phyloP scores from a whole-genome alignment of 768 basidiomycete species.

The Butyriboletus loyo region DNA sequence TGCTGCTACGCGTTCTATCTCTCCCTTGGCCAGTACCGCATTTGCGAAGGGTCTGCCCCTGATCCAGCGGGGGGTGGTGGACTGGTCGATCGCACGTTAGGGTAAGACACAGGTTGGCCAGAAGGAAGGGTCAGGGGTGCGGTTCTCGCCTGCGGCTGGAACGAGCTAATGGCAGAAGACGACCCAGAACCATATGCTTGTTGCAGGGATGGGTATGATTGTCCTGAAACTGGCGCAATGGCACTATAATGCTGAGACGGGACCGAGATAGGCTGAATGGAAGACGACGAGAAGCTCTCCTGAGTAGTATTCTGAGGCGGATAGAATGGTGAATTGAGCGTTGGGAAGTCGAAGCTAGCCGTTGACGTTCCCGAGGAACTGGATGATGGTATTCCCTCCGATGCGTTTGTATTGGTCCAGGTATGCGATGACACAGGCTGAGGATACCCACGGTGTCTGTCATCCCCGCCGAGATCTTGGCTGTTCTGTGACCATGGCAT shows the following conservation, averaged over 20 bases:
- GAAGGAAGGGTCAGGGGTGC: conserved; percentile 14
- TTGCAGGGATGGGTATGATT: conserved; percentile 29
- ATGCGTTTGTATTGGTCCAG: conserved; percentile 20
- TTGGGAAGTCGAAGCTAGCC: conserved; percentile 42
- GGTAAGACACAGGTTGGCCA: conserved; percentile 26
- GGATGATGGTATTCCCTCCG: conserved; percentile 24
- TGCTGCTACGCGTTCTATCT: conserved; percentile 11
- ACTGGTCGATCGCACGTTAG: conserved; percentile 22
- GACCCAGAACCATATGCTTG: conserved; percentile 21
- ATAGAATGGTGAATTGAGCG: conserved; percentile 57
- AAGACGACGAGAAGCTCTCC: conserved; percentile 29
- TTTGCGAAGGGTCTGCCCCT: conserved; percentile 25
- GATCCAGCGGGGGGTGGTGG: conserved; percentile 29
- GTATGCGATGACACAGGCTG: conserved; percentile 23
- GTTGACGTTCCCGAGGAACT: conserved; percentile 21
- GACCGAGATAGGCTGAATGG: conserved; percentile 32
- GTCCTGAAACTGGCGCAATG: conserved; percentile 21
- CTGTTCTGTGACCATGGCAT: conserved; percentile 26
- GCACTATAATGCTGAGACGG: conserved; percentile 30
- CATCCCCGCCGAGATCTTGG: conserved; percentile 23
- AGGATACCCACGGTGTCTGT: conserved; percentile 31
- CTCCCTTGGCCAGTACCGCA: conserved; percentile 27
- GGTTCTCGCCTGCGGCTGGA: conserved; percentile 27
- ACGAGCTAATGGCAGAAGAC: conserved; percentile 15
- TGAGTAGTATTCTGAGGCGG: conserved; percentile 39